Conservation (phyloP, 2,329 filamentous ascomycete species). For the Coniella vitis region DNA sequence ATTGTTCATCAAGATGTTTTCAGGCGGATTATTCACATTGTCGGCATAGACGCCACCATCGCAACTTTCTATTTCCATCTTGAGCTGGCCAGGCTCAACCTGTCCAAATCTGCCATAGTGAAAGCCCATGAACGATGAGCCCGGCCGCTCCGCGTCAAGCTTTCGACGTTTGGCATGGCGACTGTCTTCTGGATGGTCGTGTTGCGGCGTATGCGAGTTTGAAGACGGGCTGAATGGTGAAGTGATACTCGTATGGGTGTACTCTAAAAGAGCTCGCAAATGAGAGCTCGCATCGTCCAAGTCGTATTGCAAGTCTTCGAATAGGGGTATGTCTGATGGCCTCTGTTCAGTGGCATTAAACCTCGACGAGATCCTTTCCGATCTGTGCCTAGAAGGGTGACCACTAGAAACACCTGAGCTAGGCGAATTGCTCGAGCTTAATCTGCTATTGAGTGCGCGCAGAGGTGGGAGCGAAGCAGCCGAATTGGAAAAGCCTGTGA, state of each 20-base stretch:
- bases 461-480: conserved; percentile 31
- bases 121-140: conserved; percentile 49
- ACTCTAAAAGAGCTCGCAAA: conserved; percentile 36
- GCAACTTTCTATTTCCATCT: conserved; percentile 84
- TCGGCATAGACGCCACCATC: conserved; percentile 71
- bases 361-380: conserved; percentile 24
- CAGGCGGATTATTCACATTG: conserved; percentile 57
- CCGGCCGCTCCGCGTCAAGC: conserved; percentile 55
- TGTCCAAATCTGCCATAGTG: conserved; percentile 84
- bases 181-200: conserved; percentile 38
- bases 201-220: conserved; percentile 29
- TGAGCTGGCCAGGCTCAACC: conserved; percentile 72
- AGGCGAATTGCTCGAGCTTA: conserved; percentile 22
- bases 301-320: conserved; percentile 32
- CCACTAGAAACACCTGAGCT: conserved; percentile 18
- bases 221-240: conserved; percentile 27
- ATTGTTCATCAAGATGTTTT: conserved; percentile 80
- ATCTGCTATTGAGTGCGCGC: conserved; percentile 26
- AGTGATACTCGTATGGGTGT: conserved; percentile 16
- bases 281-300: conserved; percentile 38
- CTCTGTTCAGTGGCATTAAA: conserved; percentile 18
- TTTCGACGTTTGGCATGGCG: conserved; percentile 63
- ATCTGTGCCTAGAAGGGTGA: conserved; percentile 20
- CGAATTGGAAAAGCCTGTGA: conserved; percentile 13
- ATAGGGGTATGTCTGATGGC: conserved; percentile 18